Conservation (phyloP, 371 early-diverging fungal species). For the Zychaea mexicana region DNA sequence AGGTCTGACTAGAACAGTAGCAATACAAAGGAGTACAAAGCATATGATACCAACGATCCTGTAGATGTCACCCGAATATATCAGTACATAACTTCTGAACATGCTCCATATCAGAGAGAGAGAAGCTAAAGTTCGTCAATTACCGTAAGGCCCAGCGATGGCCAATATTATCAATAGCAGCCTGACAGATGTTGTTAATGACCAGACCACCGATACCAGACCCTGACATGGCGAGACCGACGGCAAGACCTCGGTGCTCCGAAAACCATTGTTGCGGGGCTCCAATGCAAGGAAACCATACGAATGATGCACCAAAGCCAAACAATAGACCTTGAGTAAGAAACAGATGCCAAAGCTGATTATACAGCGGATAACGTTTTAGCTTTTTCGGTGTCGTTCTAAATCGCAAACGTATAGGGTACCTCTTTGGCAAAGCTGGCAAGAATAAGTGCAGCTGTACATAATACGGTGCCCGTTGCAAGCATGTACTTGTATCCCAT, state of each 20-base stretch:
- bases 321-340: slow-evolving; percentile 74
- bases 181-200: slow-evolving; percentile 60
- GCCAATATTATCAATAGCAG: slow-evolving; percentile 50
- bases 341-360: slow-evolving; percentile 63
- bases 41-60: slow-evolving; percentile 44
- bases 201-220: slow-evolving; percentile 71
- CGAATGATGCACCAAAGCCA: slow-evolving; percentile 68
- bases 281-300: slow-evolving; percentile 70
- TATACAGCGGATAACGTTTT: neutral
- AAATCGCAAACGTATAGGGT: slow-evolving; percentile 9
- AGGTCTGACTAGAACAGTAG: slow-evolving; percentile 17
- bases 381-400: neutral
- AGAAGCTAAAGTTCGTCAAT: neutral
- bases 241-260: slow-evolving; percentile 67
- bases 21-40: slow-evolving; percentile 26
- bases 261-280: slow-evolving; percentile 75
- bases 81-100: too few species aligned
- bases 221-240: slow-evolving; percentile 71
- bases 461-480: slow-evolving; percentile 47
- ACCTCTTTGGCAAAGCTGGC: slow-evolving; percentile 54
- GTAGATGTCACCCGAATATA: neutral
- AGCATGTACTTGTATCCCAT: slow-evolving; percentile 59
- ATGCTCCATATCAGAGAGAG: too few species aligned
- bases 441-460: slow-evolving; percentile 59
- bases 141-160: slow-evolving; percentile 66